A percentile compares a stretch with the other conserved stretches of the same genome.
Evolutionary conservation across 108 stramenopile genomes (phyloP).

Genomic region (Cyclotella cryptica): DNA sequence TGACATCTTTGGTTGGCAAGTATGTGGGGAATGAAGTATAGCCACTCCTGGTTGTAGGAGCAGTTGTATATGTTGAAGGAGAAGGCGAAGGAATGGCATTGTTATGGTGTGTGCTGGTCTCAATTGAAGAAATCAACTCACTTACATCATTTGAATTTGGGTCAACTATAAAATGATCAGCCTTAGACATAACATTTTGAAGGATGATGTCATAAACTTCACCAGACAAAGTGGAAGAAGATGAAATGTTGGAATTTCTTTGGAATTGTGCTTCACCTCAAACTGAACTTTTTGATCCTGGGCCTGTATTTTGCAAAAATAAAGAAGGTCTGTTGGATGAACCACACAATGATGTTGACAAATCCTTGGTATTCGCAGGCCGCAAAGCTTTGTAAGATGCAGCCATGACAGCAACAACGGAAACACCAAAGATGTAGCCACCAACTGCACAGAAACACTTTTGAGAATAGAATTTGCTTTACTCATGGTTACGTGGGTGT

Average conservation of each 20-base stretch:
- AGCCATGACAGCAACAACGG: background rate
- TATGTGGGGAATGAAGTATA: background rate
- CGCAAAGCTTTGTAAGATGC: background rate
- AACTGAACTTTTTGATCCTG: background rate
- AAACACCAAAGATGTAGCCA: conserved; percentile 9
- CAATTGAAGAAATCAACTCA: background rate
- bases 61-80: background rate
- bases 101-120: background rate
- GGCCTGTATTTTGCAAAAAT: background rate
- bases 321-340: background rate
- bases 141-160: conserved; percentile 1
- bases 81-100: background rate
- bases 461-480: conserved; percentile 2
- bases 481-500: conserved; percentile 1
- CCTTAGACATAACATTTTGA: background rate
- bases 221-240: background rate
- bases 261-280: background rate
- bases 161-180: background rate
- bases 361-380: background rate
- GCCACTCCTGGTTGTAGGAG: no score
- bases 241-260: background rate
- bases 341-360: conserved; percentile 1
- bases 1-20: background rate
- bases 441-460: conserved; percentile 10
- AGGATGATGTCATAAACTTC: background rate